Conservation (phyloP, 2,329 filamentous ascomycete genomes). For the Arthrobotrys sinensis region DNA sequence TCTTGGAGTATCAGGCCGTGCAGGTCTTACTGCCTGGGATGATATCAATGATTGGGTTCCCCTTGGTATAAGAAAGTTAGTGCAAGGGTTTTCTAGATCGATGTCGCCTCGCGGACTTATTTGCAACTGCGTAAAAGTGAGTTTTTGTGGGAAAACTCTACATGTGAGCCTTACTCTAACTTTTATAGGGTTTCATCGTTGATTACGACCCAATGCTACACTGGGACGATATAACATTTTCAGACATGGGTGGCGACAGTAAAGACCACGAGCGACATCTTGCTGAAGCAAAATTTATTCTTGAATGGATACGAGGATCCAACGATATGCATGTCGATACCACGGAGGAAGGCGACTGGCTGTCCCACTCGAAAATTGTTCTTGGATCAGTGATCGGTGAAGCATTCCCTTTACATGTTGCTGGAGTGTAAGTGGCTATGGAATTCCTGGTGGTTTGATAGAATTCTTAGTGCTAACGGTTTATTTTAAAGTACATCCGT, state of each 20-base stretch:
- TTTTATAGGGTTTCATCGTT: not conserved
- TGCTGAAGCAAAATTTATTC: not conserved
- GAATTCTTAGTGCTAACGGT: not conserved
- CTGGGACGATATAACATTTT: slow-evolving; percentile 9
- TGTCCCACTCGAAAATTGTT: not conserved
- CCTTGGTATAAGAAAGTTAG: not conserved
- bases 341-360: not conserved
- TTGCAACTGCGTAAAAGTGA: not conserved
- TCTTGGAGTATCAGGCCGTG: too few species aligned
- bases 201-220: not conserved
- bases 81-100: not conserved
- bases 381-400: not conserved
- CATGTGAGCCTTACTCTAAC: not conserved
- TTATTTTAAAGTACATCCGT: not conserved
- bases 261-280: not conserved
- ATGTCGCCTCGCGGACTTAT: not conserved
- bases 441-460: too few species aligned
- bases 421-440: not conserved
- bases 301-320: not conserved
- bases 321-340: slow-evolving; percentile 16
- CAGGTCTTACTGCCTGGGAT: not conserved
- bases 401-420: not conserved
- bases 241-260: not conserved
- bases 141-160: not conserved
- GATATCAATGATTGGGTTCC: slow-evolving; percentile 6